Evolutionary conservation across 208 protist genomes (phyloP).

Genomic region (Histomonas meleagridis): DNA sequence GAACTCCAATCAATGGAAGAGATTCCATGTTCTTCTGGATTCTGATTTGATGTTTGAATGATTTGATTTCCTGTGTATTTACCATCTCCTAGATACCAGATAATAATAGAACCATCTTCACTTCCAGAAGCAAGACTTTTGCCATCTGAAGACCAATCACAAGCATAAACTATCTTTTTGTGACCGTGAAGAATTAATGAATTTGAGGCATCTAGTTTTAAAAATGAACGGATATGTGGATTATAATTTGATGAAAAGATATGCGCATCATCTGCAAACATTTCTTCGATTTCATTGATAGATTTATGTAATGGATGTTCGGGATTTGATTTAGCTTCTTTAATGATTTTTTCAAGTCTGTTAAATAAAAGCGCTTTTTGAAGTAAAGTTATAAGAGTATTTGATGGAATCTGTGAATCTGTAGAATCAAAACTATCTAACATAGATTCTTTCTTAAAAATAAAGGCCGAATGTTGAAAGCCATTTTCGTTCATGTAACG

Average conservation of each 20-base stretch:
- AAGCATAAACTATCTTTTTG: not conserved
- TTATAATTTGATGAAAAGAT: too few species aligned
- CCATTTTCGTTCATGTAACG: slow-evolving; percentile 1
- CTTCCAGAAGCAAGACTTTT: not conserved
- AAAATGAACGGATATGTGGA: not conserved
- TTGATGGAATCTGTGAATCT: not conserved
- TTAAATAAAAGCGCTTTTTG: not conserved
- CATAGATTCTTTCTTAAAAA: not conserved
- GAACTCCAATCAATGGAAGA: not conserved
- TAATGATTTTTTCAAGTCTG: not conserved
- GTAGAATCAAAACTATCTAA: not conserved
- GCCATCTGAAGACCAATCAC: not conserved
- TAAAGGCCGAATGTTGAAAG: not conserved
- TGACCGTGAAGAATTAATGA: not conserved
- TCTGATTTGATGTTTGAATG: not conserved
- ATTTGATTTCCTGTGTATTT: not conserved
- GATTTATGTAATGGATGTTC: not conserved
- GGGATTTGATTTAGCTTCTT: not conserved
- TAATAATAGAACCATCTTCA: not conserved
- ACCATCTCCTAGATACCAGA: not conserved
- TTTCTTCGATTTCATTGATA: not conserved
- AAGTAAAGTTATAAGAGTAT: not conserved
- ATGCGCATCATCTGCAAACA: not conserved
- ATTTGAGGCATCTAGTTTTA: not conserved
- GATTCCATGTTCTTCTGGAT: too few species aligned